Evolutionary conservation across 495 filamentous ascomycete genomes (phyloP).

Genomic region (Podospora australis): DNA sequence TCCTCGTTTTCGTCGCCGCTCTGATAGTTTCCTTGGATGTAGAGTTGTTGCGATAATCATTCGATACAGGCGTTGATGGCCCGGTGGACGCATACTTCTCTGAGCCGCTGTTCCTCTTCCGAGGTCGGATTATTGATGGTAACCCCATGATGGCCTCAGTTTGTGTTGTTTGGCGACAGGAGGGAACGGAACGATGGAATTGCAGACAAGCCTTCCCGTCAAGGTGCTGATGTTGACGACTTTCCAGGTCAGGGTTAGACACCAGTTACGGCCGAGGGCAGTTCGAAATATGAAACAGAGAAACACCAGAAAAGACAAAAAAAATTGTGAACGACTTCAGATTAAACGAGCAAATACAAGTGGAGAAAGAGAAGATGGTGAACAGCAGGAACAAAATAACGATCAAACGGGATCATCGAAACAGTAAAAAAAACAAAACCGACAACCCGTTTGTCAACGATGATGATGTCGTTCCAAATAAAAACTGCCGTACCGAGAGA

Average conservation of each 20-base stretch:
- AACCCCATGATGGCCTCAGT: slow-evolving; percentile 9
- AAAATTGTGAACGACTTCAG: background rate
- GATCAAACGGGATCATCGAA: slow-evolving; percentile 1
- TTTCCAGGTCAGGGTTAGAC: too few species aligned
- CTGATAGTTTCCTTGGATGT: slow-evolving; percentile 27
- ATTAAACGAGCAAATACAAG: too few species aligned
- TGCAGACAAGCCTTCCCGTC: too few species aligned
- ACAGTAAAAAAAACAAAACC: too few species aligned
- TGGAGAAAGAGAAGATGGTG: too few species aligned
- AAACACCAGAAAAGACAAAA: background rate
- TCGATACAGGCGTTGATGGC: background rate
- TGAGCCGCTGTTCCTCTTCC: slow-evolving; percentile 3
- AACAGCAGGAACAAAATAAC: slow-evolving; percentile 3
- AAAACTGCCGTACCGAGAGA: background rate
- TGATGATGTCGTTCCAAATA: background rate
- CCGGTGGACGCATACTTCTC: background rate
- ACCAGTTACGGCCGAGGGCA: too few species aligned
- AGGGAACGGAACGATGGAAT: background rate
- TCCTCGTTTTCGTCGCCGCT: slow-evolving; percentile 50
- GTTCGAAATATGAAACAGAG: background rate
- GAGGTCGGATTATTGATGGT: slow-evolving; percentile 14
- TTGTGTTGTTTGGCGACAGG: background rate
- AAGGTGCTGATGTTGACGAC: background rate
- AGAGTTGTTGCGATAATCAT: background rate
- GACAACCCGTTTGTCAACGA: too few species aligned